Percentiles rank a stretch among this genome's conserved stretches.
These are phyloP conservation scores for Umbelopsis isabellina DNA, from an alignment of 192 early-diverging fungal genomes.

Conservation along the genomic window DNA sequence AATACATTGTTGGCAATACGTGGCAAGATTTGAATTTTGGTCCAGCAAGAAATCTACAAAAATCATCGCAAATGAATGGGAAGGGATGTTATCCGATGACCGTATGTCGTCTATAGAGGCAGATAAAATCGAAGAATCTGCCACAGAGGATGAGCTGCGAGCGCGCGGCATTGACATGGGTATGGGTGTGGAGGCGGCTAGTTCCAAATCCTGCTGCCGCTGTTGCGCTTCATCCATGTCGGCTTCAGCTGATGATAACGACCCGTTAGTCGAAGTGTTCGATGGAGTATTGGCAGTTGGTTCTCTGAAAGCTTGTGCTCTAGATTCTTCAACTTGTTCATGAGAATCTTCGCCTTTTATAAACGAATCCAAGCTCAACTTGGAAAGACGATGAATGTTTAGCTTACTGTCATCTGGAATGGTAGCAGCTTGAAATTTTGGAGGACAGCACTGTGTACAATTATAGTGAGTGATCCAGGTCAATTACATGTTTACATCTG, in stretches of 20 bases:
- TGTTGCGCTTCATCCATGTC: not conserved
- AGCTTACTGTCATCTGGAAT: not conserved
- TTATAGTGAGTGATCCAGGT: not conserved
- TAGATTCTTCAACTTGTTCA: not conserved
- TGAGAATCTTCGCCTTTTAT: not conserved
- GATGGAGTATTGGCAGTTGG: not conserved
- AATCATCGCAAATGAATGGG: slow-evolving; percentile 43
- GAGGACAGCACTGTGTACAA: not conserved
- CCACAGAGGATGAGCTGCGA: slow-evolving; percentile 7
- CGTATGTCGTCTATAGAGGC: not conserved
- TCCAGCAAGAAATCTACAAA: slow-evolving; percentile 51
- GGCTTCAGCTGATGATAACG: not conserved
- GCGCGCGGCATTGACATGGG: not conserved
- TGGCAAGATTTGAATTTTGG: slow-evolving; percentile 48
- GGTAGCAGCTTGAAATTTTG: not conserved
- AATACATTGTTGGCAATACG: slow-evolving; percentile 41
- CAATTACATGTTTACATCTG: not conserved
- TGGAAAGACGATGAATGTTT: slow-evolving; percentile 12
- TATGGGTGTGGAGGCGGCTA: not conserved
- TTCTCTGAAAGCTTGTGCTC: not conserved
- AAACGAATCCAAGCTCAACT: slow-evolving; percentile 17
- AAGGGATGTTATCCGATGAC: slow-evolving; percentile 27
- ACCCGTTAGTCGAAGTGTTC: too few species aligned
- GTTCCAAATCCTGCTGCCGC: slow-evolving; percentile 5
- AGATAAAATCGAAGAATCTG: not conserved